Evolutionary conservation across 139 green algal genomes (phyloP), one percentile per base, ranked within the genome.

Genomic region (Chlorella sp.): DNA sequence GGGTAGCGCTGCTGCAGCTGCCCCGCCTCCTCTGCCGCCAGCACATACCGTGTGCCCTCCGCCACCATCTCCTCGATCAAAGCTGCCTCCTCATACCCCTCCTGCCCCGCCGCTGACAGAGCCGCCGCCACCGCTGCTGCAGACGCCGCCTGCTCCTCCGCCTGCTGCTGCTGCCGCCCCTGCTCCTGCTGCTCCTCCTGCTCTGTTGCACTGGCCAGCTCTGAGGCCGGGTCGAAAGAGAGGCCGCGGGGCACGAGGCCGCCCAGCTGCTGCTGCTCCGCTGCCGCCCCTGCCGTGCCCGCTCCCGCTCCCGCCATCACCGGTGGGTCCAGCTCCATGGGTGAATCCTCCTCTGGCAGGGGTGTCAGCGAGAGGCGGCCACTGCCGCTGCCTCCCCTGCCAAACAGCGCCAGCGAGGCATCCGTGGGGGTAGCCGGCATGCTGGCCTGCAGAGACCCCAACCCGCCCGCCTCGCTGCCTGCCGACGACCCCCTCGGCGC

Each of bases 1-100:
- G 91, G 94, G 92, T 98, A 92, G 24, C 87, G 92, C 16, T 89
- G 86, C 88, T 94, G 93, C 79, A 97, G 90, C 42, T 91, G 48
- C 0, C 94, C 95, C 0, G 81, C 87, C 1, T 88, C 84, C 60
- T 96, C 95, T 21, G 91, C 91, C 40, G 86, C 81, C 39, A 97
- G 66, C 61, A 97, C 87, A 75, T 93, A 80, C 53, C 78, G 39
- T 30, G 92, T 88, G 0, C 95, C 95, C 61, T 96, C 92, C 16
- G 82, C 86, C 81, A 96, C 91, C 83, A 97, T 91, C 89, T 95
- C 92, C 19, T 92, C 91, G 21, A 96, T 87, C 36, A 85, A n/a
- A 14, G 83, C 61, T 14, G 95, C 73, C 91, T 96, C 94, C 0
- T 68, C 89, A 30, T 87, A 89, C 22, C 93, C 88, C 16, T 73